phyloP scores from a whole-genome alignment of 2,329 filamentous ascomycete genomes.

The Alternaria sp. region DNA sequence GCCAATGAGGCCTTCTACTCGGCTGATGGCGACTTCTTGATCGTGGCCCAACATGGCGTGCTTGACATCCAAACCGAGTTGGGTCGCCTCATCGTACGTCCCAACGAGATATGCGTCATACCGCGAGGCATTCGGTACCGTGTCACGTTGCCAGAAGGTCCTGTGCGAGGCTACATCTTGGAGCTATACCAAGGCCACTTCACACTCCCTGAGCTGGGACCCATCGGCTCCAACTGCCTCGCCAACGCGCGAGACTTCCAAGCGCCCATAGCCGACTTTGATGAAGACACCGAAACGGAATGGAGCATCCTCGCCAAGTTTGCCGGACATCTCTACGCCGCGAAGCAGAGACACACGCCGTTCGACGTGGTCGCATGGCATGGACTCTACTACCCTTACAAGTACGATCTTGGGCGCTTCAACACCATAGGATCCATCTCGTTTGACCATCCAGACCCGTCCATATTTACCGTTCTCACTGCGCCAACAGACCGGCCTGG shows the following conservation, averaged over 20 bases:
- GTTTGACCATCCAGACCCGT: slow-evolving; percentile 72
- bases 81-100: slow-evolving; percentile 69
- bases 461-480: slow-evolving; percentile 72
- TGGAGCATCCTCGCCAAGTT: slow-evolving; percentile 70
- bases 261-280: slow-evolving; percentile 65
- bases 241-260: slow-evolving; percentile 73
- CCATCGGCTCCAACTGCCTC: slow-evolving; percentile 71
- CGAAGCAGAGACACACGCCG: slow-evolving; percentile 69
- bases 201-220: slow-evolving; percentile 71
- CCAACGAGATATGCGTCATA: slow-evolving; percentile 73
- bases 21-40: slow-evolving; percentile 74
- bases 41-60: slow-evolving; percentile 70
- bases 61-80: slow-evolving; percentile 75
- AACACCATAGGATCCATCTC: slow-evolving; percentile 64
- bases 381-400: slow-evolving; percentile 71
- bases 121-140: slow-evolving; percentile 71
- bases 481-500: slow-evolving; percentile 65
- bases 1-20: slow-evolving; percentile 81
- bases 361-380: slow-evolving; percentile 79
- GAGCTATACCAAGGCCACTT: slow-evolving; percentile 73
- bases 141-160: slow-evolving; percentile 67
- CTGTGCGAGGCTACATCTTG: slow-evolving; percentile 70
- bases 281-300: slow-evolving; percentile 62
- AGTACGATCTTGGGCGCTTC: slow-evolving; percentile 67
- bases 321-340: slow-evolving; percentile 66